Evolutionary conservation across 441 rosid genomes (phyloP), one percentile per base, ranked within the genome.

Genomic region (Geranium incanum): DNA sequence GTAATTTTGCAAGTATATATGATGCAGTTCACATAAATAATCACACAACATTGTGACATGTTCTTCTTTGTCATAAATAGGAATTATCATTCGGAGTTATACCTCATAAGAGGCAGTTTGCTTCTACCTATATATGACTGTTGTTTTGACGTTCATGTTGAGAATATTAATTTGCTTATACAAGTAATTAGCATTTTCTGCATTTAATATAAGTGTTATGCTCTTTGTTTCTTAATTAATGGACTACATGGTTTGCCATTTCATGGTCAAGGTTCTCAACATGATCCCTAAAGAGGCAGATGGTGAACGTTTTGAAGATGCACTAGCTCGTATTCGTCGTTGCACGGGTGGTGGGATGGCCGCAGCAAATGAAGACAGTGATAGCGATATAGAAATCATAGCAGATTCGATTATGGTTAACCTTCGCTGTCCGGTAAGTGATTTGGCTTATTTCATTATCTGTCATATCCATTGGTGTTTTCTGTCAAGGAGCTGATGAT

Each of bases 361-460:
- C 16, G 45, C 71, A 36, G 74, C 21, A 65, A 69, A 66, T 60
- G 71, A 71, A 66, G 81, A 78, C 50, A 69, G 76, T 69, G 81
- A 78, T 66, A 78, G 78, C 69, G 81, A 78, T 69, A 48, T 78
- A 64, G 78, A 78, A 78, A 75, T 78, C 38, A 69, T 78, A 60
- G 73, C 81, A 69, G 81, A 78, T 62, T 71, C 75, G 57, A 36
- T 78, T 75, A 45, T 70, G 4, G 74, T 78, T 65, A 72, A 37
- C 21, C 78, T 78, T 4, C 78, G 81, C 11, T 78, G 81, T 66
- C 81, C 81, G 21, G 81, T 78, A 68, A 78, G 81, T 75, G 28
- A 23, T 65, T 65, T 13, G 1, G 33, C 33, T 28, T 28, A 28
- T 28, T 48, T 7, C 16, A 36, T 4, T 36, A 28, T 65, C 11